phyloP scores from a whole-genome alignment of 1,139 yeast species.

The Blastobotrys raffinosifermentans region DNA sequence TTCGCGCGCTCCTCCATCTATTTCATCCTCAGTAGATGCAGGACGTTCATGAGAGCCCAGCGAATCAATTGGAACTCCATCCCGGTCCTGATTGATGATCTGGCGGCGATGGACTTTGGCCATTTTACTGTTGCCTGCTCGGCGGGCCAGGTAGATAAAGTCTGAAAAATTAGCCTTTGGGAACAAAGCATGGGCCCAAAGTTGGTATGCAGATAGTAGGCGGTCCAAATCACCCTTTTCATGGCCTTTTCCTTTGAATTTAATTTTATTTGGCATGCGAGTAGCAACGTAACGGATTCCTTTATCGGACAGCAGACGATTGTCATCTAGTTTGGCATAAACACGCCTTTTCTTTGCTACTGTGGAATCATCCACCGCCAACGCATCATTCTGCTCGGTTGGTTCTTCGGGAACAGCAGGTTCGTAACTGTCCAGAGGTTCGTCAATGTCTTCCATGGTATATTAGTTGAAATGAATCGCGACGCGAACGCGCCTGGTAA shows the following conservation, averaged over 20 bases:
- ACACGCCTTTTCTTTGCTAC: conserved; percentile 22
- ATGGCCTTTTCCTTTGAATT: conserved; percentile 36
- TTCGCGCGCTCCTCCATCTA: too few relatives aligned
- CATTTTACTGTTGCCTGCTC: conserved; percentile 27
- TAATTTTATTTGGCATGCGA: conserved; percentile 22
- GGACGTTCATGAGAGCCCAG: too few relatives aligned
- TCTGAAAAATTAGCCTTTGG: conserved; percentile 76
- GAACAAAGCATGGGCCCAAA: conserved; percentile 79
- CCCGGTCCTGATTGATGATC: too few relatives aligned
- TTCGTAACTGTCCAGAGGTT: neutral
- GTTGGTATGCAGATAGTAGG: conserved; percentile 62
- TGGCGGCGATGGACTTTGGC: conserved; percentile 27
- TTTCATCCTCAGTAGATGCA: too few relatives aligned
- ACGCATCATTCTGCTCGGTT: too few relatives aligned
- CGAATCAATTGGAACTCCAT: too few relatives aligned
- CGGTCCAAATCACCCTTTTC: conserved; percentile 41
- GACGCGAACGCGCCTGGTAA: too few relatives aligned
- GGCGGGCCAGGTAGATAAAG: conserved; percentile 35
- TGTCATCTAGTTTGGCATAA: conserved; percentile 34
- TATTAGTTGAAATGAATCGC: too few relatives aligned
- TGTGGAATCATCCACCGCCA: conserved; percentile 36
- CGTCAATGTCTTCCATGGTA: too few relatives aligned
- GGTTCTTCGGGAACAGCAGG: too few relatives aligned
- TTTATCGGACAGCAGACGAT: conserved; percentile 27
- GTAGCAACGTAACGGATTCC: conserved; percentile 33